These are phyloP conservation scores for Hemerocallis citrina DNA, from an alignment of 106 monocot species.

Conservation along the genomic window DNA sequence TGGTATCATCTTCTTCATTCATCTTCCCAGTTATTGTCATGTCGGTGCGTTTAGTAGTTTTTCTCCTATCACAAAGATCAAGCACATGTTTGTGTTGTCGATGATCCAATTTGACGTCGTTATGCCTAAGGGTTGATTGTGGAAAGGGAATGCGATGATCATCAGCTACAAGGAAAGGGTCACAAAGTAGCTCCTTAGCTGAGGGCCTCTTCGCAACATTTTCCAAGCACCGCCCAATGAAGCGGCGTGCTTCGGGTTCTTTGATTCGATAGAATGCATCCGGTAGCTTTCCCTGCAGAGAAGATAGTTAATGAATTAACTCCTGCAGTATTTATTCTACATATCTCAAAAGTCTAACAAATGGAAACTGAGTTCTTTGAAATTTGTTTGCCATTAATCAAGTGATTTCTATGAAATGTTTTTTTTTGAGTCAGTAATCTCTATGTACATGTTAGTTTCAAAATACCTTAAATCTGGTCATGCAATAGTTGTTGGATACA, in stretches of 20 bases:
- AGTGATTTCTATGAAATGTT: too few species aligned
- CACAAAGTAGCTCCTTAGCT: constrained; percentile 65
- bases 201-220: constrained; percentile 49
- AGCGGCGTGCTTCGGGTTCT: constrained; percentile 54
- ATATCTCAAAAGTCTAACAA: too few species aligned
- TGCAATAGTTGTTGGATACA: too few species aligned
- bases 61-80: background rate
- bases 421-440: too few species aligned
- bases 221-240: constrained; percentile 70
- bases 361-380: too few species aligned
- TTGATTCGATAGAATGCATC: constrained; percentile 53
- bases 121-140: background rate
- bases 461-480: too few species aligned
- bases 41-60: constrained; percentile 6
- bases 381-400: too few species aligned
- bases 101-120: too few species aligned
- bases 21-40: constrained; percentile 98
- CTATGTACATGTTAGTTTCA: too few species aligned
- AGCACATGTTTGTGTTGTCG: background rate
- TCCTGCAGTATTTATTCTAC: too few species aligned
- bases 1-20: constrained; percentile 74
- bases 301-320: too few species aligned
- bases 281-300: constrained; percentile 76
- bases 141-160: background rate
- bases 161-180: constrained; percentile 54